Evolutionary conservation across 495 filamentous ascomycete species (phyloP), one percentile per base, ranked within the genome.

Genomic region (Glarea lozoyensis): DNA sequence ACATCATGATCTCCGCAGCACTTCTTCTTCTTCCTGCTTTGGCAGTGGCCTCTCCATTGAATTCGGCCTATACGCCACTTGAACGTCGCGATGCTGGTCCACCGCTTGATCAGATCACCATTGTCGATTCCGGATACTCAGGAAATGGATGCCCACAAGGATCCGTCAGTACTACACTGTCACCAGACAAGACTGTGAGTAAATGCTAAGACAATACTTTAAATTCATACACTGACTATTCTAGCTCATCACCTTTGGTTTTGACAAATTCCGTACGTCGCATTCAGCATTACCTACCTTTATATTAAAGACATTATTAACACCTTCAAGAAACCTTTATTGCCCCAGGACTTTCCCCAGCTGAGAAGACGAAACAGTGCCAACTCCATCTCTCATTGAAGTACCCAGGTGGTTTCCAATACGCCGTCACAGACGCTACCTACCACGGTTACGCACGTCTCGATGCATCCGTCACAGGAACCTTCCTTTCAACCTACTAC

Each of bases 341-440:
- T 54, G 72, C 70, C 12, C 69, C 69, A 23, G 60, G 60, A 46
- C 64, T 57, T 41, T 43, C 15, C 4, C 37, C 29, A 2, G 31
- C 45, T n/a, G 46, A 45, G 25, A 41, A 45, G 43, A 63, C 61
- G 63, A 78, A 78, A 71, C 73, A 75, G 66, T 79, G 75, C 69
- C 69, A 75, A 60, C 59, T 79, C 36, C 70, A 77, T 56, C 43
- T 79, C 53, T 67, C 61, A 56, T 65, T 79, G 43, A 65, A 70
- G 58, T 76, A 76, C 60, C 74, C 74, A 27, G 65, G 63, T 33
- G 74, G 74, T 39, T 79, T 75, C 69, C 70, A 75, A 56, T 78
- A 72, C 60, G 58, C 72, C 29, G 58, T 77, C 18, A 61, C 73
- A 42, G 62, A 70, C 45, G 66, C 63, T 44, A 72, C 68, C 6